phyloP scores from a whole-genome alignment of 805 yeast genomes.

The Metschnikowia dekortorum region DNA sequence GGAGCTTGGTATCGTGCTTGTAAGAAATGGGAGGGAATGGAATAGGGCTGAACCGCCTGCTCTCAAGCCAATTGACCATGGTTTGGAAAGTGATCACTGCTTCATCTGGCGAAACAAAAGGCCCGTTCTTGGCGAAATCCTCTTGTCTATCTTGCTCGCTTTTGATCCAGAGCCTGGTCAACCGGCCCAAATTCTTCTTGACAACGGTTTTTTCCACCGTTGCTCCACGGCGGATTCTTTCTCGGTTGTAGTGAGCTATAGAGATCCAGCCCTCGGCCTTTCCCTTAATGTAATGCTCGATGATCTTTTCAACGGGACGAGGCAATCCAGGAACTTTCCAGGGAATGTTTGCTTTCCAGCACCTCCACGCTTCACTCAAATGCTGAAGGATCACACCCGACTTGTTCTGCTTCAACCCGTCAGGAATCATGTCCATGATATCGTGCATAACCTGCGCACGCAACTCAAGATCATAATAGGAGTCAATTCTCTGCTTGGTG shows the following conservation, averaged over 20 bases:
- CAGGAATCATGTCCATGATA: conserved; percentile 95
- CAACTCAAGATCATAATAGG: conserved; percentile 88
- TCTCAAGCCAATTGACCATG: conserved; percentile 88
- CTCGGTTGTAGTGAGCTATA: conserved; percentile 89
- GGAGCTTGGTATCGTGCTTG: conserved; percentile 87
- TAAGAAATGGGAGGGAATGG: conserved; percentile 92
- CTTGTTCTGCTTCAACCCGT: conserved; percentile 81
- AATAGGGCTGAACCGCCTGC: conserved; percentile 76
- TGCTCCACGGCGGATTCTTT: conserved; percentile 81
- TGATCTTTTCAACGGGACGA: conserved; percentile 78
- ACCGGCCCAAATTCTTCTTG: conserved; percentile 85
- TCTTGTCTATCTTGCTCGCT: conserved; percentile 88
- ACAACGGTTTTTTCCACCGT: conserved; percentile 93
- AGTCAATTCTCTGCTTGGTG: conserved; percentile 93
- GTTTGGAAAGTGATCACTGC: conserved; percentile 84
- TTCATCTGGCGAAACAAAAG: conserved; percentile 77
- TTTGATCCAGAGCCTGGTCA: conserved; percentile 89
- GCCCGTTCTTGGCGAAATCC: conserved; percentile 77
- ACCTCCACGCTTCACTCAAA: conserved; percentile 97
- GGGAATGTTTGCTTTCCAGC: conserved; percentile 98
- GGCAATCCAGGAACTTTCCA: conserved; percentile 98
- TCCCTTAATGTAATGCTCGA: conserved; percentile 85
- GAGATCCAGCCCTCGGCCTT: conserved; percentile 97
- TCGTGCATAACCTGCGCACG: conserved; percentile 95
- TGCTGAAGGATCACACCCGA: conserved; percentile 88